A percentile compares a stretch with the other conserved stretches of the same genome.
phyloP scores from a whole-genome alignment of 352 stramenopile species.

The Phytopythium litorale region DNA sequence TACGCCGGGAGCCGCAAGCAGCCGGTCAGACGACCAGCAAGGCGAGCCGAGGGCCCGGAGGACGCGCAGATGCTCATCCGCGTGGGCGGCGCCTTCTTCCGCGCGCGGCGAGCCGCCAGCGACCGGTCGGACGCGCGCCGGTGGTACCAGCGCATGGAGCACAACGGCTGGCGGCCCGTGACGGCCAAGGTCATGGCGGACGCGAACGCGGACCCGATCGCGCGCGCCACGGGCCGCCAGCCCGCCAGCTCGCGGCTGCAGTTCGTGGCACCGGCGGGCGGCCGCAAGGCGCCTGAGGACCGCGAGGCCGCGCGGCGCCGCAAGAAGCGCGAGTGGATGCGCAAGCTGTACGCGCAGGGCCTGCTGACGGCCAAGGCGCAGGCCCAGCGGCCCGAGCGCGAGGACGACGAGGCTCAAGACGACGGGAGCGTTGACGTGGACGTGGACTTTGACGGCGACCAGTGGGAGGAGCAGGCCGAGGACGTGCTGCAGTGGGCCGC shows the following conservation, averaged over 20 bases:
- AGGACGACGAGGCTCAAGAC: constrained; percentile 3
- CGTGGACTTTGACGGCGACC: constrained; percentile 63
- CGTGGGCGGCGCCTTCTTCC: constrained; percentile 73
- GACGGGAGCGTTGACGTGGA: constrained; percentile 16
- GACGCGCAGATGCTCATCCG: constrained; percentile 44
- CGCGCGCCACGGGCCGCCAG: constrained; percentile 34
- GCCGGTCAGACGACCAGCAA: background rate
- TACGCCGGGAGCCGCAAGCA: constrained; percentile 55
- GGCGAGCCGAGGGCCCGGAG: constrained; percentile 18
- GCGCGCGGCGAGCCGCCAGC: constrained; percentile 31
- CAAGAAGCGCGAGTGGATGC: constrained; percentile 81
- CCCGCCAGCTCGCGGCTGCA: background rate
- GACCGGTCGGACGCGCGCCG: constrained; percentile 39
- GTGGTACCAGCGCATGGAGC: constrained; percentile 88
- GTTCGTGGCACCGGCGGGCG: background rate
- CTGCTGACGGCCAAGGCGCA: constrained; percentile 24
- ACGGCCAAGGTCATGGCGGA: constrained; percentile 74
- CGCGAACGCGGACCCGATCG: constrained; percentile 52
- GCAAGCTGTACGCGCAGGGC: constrained; percentile 67
- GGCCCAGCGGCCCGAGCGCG: background rate
- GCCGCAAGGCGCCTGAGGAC: constrained; percentile 19
- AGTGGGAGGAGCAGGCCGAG: constrained; percentile 23
- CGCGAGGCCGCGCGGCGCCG: constrained; percentile 39
- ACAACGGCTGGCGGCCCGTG: constrained; percentile 90
- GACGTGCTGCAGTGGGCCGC: too few species aligned